Base-by-base conservation (phyloP, 2,329 filamentous ascomycete genomes). In the Lasiodiplodia gonubiensis region DNA sequence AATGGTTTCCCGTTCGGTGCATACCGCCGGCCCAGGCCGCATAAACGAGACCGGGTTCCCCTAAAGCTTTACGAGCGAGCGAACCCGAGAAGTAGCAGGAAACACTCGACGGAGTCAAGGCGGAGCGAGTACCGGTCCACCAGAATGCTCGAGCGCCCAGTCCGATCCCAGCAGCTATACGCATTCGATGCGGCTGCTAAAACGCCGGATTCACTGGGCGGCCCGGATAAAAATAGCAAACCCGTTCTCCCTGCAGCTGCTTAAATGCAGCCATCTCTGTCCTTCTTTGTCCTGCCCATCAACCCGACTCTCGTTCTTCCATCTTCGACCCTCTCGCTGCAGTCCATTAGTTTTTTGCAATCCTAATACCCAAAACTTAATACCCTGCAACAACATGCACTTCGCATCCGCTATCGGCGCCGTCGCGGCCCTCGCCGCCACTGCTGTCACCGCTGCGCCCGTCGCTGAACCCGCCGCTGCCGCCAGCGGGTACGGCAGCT, bases 401-500 rank as follows among this genome's bases (percentile, higher is more conserved):
- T 35, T 51, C 59, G 3, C 27, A 8, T 18, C 25, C 27, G 42
- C 57, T 5, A 5, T 60, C 55, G 39, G 37, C 4, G 48, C 57
- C 42, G n/a, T 63, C 46, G 42, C 59, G 21, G 59, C 59, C 30
- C 42, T 63, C 46, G 42, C 59, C 21, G 59, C 42, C 42, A 16
- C 49, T 18, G 39, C 42, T 42, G 59, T 42, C 27, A 51, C 46
- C 23, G 59, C 46, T 27, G 59, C 59, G 7, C 42, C 59, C 59
- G 59, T 35, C 42, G 42, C 46, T 33, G 30, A 33, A 6, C 10
- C 57, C 42, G 37, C 27, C 12, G 57, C 57, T 42, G 25, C 57
- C 25, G 46, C 30, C 59, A 51, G 59, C 46, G 42, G 51, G 42
- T 63, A 63, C 42, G 59, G 59, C 42, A 63, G 59, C 59, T 63